Evolutionary conservation across 179 eudicot genomes (phyloP).

Genomic region (Silene vulgaris): DNA sequence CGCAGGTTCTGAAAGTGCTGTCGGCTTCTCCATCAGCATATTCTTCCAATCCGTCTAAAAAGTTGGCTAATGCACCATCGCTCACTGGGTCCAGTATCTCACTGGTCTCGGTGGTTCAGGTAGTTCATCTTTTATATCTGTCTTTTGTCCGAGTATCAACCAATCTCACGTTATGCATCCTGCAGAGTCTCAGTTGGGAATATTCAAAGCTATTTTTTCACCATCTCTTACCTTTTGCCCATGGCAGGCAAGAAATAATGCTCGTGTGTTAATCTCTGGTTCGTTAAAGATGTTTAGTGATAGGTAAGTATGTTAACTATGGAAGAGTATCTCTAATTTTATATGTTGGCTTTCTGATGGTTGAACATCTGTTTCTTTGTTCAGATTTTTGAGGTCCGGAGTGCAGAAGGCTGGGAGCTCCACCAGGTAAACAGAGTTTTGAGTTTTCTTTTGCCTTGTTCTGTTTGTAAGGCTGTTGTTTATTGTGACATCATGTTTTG

Average conservation of each 20-base stretch:
- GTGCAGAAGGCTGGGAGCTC: constrained; percentile 82
- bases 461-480: not conserved
- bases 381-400: constrained; percentile 69
- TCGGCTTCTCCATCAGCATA: constrained; percentile 82
- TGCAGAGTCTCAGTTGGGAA: not conserved
- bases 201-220: not conserved
- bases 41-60: constrained; percentile 66
- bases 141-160: not conserved
- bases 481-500: not conserved
- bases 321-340: not conserved
- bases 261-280: constrained; percentile 76
- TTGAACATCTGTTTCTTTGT: constrained; percentile 14
- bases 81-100: constrained; percentile 72
- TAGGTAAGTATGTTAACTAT: constrained; percentile 30
- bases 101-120: constrained; percentile 88
- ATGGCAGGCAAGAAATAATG: constrained; percentile 88
- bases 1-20: constrained; percentile 65
- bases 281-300: constrained; percentile 80
- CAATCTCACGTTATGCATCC: too few relatives aligned
- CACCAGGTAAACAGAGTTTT: constrained; percentile 39
- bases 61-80: constrained; percentile 60
- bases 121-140: constrained; percentile 20
- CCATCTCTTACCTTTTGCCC: not conserved
- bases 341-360: not conserved
- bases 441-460: not conserved